Evolutionary conservation across 345 rosid species (phyloP), one percentile per base, ranked within the genome.

Genomic region (Salix exigua): DNA sequence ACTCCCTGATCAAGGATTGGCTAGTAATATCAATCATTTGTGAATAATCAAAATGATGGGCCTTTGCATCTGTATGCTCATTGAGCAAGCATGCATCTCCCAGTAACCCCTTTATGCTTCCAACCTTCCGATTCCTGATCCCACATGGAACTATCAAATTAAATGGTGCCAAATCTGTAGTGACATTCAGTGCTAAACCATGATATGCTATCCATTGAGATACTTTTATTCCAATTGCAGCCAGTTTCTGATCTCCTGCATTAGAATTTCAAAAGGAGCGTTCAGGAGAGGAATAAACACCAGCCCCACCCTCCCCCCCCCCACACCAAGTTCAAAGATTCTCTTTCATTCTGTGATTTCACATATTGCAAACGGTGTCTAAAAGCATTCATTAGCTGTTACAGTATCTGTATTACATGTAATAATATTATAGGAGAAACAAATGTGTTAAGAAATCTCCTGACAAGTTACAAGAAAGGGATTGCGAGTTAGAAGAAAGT

Each of bases 141-240:
- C 97, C 96, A 70, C 97, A 94, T 1, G 94, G 97, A 50, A 90
- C 88, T 77, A 94, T 94, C 79, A 85, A 86, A 44, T 75, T 70
- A 37, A 92, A 94, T 0, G 97, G 94, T 35, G 87, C 80, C 77
- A 91, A 83, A 86, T 91, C 94, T 2, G 96, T 82, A n/a, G 89
- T 90, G 51, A 91, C 96, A 82, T 94, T 94, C 37, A 94, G 86
- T 28, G 97, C 94, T 65, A 94, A 65, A 28, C 96, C 96, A 75
- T 94, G 98, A 79, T 83, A 94, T 23, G 96, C 76, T 67, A 91
- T 76, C 98, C 98, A 92, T 35, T 81, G 80, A 8, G 96, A 88
- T 31, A 85, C 98, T 64, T 85, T 89, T 10, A 94, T 86, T 37
- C 97, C 98, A 61, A 94, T 81, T 0, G 98, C 97, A 37, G 98